These are phyloP conservation scores for Globisporangium radiosum DNA, from an alignment of 352 stramenopile species.

Conservation along the genomic window DNA sequence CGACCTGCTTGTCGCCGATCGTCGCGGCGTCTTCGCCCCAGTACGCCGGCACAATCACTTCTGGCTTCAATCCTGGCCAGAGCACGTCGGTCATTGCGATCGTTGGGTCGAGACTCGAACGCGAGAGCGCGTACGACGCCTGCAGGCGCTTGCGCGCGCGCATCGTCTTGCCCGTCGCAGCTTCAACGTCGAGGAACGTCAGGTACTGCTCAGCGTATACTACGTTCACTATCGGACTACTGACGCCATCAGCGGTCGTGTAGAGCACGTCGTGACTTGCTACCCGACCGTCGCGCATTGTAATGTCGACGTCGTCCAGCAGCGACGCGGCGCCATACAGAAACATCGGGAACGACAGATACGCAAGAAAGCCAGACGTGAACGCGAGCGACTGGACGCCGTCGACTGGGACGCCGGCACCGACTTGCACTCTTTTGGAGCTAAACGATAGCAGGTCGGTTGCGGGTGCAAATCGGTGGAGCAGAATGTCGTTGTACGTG, in stretches of 20 bases:
- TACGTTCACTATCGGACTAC: constrained; percentile 20
- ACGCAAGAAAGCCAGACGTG: constrained; percentile 59
- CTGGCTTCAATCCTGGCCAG: constrained; percentile 39
- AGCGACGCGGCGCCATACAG: constrained; percentile 51
- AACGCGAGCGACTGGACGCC: constrained; percentile 65
- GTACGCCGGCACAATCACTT: constrained; percentile 58
- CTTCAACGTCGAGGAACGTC: constrained; percentile 60
- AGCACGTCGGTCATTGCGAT: constrained; percentile 56
- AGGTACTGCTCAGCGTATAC: constrained; percentile 54
- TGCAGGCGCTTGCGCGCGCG: constrained; percentile 49
- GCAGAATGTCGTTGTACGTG: constrained; percentile 7
- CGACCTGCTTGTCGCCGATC: constrained; percentile 29
- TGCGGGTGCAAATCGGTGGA: constrained; percentile 20
- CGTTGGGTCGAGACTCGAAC: constrained; percentile 30
- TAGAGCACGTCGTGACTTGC: no score
- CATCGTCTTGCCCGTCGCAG: constrained; percentile 66
- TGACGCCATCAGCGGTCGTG: constrained; percentile 16
- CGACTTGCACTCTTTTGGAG: constrained; percentile 22
- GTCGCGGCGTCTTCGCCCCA: constrained; percentile 44
- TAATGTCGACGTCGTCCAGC: constrained; percentile 44
- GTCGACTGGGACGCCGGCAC: constrained; percentile 49
- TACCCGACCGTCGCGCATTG: constrained; percentile 38
- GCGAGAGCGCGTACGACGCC: constrained; percentile 44
- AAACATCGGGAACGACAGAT: constrained; percentile 68
- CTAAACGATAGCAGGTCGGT: constrained; percentile 25